phyloP scores from a whole-genome alignment of 768 basidiomycete species.

The Cystofilobasidium ferigula region DNA sequence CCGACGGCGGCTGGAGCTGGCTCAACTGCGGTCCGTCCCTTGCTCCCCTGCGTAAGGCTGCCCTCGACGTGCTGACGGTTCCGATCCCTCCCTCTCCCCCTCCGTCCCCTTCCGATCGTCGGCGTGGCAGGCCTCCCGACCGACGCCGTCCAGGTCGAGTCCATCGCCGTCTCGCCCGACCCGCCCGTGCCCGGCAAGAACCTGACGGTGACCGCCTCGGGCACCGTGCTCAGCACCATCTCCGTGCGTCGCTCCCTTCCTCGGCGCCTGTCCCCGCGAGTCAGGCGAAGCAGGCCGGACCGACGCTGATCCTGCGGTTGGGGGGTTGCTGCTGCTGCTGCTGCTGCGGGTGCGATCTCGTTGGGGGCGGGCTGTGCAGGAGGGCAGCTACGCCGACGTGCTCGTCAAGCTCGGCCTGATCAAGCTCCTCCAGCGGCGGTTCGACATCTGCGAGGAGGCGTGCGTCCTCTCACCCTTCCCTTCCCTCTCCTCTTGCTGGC shows the following conservation, averaged over 20 bases:
- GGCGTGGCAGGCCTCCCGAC: background rate
- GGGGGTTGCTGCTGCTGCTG: too few species aligned
- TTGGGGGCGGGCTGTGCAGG: constrained; percentile 44
- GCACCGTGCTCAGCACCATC: constrained; percentile 49
- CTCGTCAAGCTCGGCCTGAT: constrained; percentile 85
- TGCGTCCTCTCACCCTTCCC: constrained; percentile 43
- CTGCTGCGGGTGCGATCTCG: too few species aligned
- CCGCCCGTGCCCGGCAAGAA: constrained; percentile 79
- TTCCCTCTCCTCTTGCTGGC: background rate
- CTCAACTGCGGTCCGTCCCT: constrained; percentile 61
- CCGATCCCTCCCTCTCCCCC: constrained; percentile 26
- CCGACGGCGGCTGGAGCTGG: constrained; percentile 53
- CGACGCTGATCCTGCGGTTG: too few species aligned
- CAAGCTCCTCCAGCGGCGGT: constrained; percentile 69
- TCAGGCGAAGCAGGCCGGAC: too few species aligned
- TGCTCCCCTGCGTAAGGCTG: constrained; percentile 9
- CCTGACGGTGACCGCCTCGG: constrained; percentile 72
- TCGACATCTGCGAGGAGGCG: constrained; percentile 91
- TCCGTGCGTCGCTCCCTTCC: constrained; percentile 50
- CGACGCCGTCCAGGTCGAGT: constrained; percentile 46
- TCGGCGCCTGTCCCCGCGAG: too few species aligned
- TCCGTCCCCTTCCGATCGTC: constrained; percentile 42
- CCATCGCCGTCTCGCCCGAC: constrained; percentile 67
- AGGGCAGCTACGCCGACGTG: constrained; percentile 83
- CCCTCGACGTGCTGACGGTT: too few species aligned